These are phyloP conservation scores for Cryomyces minteri DNA, from an alignment of 495 filamentous ascomycete species.

Conservation along the genomic window DNA sequence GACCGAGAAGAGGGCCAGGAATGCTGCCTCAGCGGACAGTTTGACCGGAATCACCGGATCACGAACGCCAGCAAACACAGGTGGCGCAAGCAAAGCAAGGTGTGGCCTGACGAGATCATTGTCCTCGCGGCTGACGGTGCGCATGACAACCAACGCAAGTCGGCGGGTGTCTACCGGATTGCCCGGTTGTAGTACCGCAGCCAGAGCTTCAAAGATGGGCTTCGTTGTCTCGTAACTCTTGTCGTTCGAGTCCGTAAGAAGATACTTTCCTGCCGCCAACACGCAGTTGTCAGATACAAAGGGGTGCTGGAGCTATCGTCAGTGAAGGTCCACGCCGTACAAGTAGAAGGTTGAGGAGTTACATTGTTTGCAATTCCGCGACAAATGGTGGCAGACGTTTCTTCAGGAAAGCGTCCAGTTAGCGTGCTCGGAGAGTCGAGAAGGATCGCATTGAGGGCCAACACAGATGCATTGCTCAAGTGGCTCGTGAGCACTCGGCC, in stretches of 20 bases:
- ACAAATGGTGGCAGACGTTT: conserved; percentile 55
- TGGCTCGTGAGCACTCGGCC: conserved; percentile 57
- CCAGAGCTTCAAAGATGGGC: conserved; percentile 57
- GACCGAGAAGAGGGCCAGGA: conserved; percentile 83
- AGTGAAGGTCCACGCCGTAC: conserved; percentile 17
- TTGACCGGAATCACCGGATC: conserved; percentile 95
- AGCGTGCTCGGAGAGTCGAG: conserved; percentile 56
- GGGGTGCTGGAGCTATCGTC: conserved; percentile 14
- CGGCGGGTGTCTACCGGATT: conserved; percentile 65
- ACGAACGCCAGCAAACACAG: conserved; percentile 77
- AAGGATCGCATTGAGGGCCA: conserved; percentile 77
- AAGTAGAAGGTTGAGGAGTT: conserved; percentile 25
- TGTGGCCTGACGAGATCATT: conserved; percentile 64
- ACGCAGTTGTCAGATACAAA: conserved; percentile 81
- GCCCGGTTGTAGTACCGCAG: conserved; percentile 56
- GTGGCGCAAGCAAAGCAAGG: conserved; percentile 54
- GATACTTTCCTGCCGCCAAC: conserved; percentile 86
- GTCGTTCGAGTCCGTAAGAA: conserved; percentile 40
- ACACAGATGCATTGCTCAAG: conserved; percentile 47
- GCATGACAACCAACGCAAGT: conserved; percentile 71
- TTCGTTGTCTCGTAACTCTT: conserved; percentile 56
- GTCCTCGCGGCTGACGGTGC: conserved; percentile 61
- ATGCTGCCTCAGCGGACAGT: conserved; percentile 83
- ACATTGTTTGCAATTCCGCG: conserved; percentile 54
- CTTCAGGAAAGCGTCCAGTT: conserved; percentile 42